phyloP scores from a whole-genome alignment of 1,284 basidiomycete species.

The Ceratobasidium sp. region DNA sequence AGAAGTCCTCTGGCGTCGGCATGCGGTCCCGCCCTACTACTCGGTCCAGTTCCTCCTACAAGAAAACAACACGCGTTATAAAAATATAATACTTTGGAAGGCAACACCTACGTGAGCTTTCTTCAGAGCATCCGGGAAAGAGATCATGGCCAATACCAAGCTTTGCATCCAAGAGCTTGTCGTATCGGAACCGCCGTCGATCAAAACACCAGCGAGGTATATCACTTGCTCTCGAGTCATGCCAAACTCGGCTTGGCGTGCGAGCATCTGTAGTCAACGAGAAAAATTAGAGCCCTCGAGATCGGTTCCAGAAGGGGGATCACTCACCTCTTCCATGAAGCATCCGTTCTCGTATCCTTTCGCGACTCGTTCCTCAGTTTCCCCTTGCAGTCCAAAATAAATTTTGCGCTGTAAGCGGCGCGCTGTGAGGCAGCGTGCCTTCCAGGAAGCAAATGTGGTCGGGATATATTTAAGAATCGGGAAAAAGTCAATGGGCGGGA shows the following conservation, averaged over 20 bases:
- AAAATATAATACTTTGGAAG: too few relatives aligned
- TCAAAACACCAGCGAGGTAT: slow-evolving; percentile 47
- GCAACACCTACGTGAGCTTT: slow-evolving; percentile 45
- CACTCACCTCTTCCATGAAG: slow-evolving; percentile 44
- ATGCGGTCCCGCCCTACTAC: slow-evolving; percentile 58
- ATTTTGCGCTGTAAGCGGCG: slow-evolving; percentile 52
- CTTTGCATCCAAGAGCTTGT: slow-evolving; percentile 54
- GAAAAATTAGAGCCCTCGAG: too few relatives aligned
- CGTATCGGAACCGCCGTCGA: slow-evolving; percentile 57
- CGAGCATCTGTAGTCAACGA: slow-evolving; percentile 19
- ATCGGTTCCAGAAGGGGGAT: too few relatives aligned
- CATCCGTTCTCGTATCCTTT: slow-evolving; percentile 50
- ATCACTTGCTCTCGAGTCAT: slow-evolving; percentile 42
- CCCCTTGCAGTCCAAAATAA: slow-evolving; percentile 52
- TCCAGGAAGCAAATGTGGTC: slow-evolving; percentile 57
- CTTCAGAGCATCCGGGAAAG: slow-evolving; percentile 46
- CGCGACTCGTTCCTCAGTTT: slow-evolving; percentile 48
- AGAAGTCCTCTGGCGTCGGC: slow-evolving; percentile 57
- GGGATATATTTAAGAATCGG: slow-evolving; percentile 59
- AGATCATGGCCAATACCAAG: slow-evolving; percentile 47
- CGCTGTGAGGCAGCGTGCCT: slow-evolving; percentile 52
- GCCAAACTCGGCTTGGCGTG: slow-evolving; percentile 41
- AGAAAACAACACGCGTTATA: too few relatives aligned
- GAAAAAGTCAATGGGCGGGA: slow-evolving; percentile 58
- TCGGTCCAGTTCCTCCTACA: slow-evolving; percentile 58